Percentiles rank a stretch among this genome's conserved stretches.
Evolutionary conservation across 2,329 filamentous ascomycete species (phyloP).

Genomic region (Ophiostoma angusticollis): DNA sequence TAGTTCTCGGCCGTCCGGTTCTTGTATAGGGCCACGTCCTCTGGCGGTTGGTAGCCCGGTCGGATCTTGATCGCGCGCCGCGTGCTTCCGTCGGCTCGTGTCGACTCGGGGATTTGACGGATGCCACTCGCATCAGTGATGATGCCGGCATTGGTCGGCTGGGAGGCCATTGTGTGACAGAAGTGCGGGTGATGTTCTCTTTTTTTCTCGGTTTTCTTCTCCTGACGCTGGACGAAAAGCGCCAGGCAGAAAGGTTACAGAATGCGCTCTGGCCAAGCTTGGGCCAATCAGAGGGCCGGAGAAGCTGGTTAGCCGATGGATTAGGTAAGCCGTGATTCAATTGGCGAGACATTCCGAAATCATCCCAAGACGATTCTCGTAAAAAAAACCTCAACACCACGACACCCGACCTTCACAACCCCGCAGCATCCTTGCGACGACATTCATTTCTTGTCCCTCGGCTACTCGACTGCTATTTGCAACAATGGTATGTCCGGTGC

Average conservation of each 20-base stretch:
- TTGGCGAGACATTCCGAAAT: constrained; percentile 17
- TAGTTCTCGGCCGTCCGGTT: constrained; percentile 79
- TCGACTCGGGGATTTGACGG: constrained; percentile 78
- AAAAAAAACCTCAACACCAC: constrained; percentile 14
- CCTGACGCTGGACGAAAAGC: too few relatives aligned
- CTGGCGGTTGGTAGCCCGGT: constrained; percentile 84
- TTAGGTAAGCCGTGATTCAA: constrained; percentile 12
- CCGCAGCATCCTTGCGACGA: too few relatives aligned
- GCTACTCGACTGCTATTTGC: too few relatives aligned
- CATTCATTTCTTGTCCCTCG: too few relatives aligned
- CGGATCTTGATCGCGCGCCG: constrained; percentile 88
- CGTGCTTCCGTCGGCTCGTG: constrained; percentile 77
- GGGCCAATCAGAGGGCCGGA: constrained; percentile 22
- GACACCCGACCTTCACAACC: too few relatives aligned
- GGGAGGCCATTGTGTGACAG: constrained; percentile 5
- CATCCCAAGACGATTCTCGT: too few relatives aligned
- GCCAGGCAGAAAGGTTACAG: background rate
- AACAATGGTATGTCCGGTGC: too few relatives aligned
- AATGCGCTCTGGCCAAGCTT: constrained; percentile 15
- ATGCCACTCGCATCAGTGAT: constrained; percentile 70
- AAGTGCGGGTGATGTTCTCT: background rate
- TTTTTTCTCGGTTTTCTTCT: background rate
- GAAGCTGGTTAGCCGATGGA: constrained; percentile 12
- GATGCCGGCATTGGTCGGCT: constrained; percentile 50
- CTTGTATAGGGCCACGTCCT: constrained; percentile 94